Base-by-base conservation (phyloP, 2,329 filamentous ascomycete genomes). In the Albifimbria verrucaria region DNA sequence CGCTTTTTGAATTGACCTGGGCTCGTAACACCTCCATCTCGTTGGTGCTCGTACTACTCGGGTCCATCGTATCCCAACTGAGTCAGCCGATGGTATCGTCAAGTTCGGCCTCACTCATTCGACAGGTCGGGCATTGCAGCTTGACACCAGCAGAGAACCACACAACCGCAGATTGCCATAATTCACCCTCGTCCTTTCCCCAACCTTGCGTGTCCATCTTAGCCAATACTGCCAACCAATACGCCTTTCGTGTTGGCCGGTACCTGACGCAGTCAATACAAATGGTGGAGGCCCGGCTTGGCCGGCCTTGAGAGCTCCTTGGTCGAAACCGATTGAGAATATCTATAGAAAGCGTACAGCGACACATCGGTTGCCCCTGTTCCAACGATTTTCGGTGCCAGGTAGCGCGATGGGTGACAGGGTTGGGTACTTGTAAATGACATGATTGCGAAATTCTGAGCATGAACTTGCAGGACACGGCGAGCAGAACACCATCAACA, bases 41-140 rank as follows among this genome's bases (percentile, higher is more conserved):
- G n/a, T n/a, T n/a, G n/a, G n/a, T n/a, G n/a, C n/a, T n/a, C n/a
- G n/a, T n/a, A n/a, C n/a, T n/a, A n/a, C n/a, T n/a, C n/a, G n/a
- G n/a, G n/a, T n/a, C n/a, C n/a, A n/a, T n/a, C n/a, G n/a, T n/a
- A n/a, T n/a, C n/a, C n/a, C n/a, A n/a, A n/a, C n/a, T n/a, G n/a
- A n/a, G n/a, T n/a, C n/a, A n/a, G n/a, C n/a, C n/a, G n/a, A n/a
- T n/a, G n/a, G 41, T 25, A 26, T 44, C 32, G 15, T 39, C 32
- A 39, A 39, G 5, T n/a, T 39, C 32, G 4, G 46, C 44, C 28
- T 61, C 52, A 5, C 21, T 32, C 10, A 56, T 3, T 25, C 53
- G 51, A 24, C 63, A 60, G 9, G 45, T 54, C 36, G 63, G 63
- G 17, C 63, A 65, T 52, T 64, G 61, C 17, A 55, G 55, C 32